Base-by-base conservation (phyloP, 768 basidiomycete genomes). In the Sporobolomyces pararoseus region DNA sequence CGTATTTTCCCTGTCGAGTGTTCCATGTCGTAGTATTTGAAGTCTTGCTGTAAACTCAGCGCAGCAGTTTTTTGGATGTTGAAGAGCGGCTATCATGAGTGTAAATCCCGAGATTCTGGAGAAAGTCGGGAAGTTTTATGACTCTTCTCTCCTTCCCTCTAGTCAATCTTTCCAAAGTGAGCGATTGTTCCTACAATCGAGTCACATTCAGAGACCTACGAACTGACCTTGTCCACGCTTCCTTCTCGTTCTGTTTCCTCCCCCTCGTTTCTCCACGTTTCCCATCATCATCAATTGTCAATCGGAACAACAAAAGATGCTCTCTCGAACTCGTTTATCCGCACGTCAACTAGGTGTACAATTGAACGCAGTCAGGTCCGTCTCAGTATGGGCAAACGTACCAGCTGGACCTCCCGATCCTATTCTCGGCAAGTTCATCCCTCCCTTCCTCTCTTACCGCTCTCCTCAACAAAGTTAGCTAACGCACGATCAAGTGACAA, bases 321-420 rank as follows among this genome's bases (percentile, higher is more conserved):
- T 71, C 52, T 71, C 70, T 21, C 66, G 59, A 14, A 54, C 59
- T 34, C 65, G 59, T 12, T 7, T 61, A 29, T 60, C 62, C 34
- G 52, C 57, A 14, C 65, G 52, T 37, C 59, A 53, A 35, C 55
- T 50, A 23, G 37, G 53, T 39, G 55, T 62, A 27, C 57, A 62
- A 55, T 61, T 63, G 44, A 64, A 53, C 55, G 55, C 49, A 13
- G 39, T 34, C 63, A 49, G 69, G 19, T 35, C 57, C 67, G 78
- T 87, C 66, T 92, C 90, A 17, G 85, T 85, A 27, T 95, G 92
- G 92, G 84, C 88, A 57, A 80, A 84, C 67, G 90, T 95, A 66
- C 85, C 87, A 57, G 88, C 89, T 32, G 92, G 92, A 34, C 92
- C 92, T 72, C 91, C 92, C 31, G 92, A 95, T 79, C 86, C 92